These are phyloP conservation scores for Pseudonitzschia pungens DNA, from an alignment of 108 stramenopile genomes.

Conservation along the genomic window DNA sequence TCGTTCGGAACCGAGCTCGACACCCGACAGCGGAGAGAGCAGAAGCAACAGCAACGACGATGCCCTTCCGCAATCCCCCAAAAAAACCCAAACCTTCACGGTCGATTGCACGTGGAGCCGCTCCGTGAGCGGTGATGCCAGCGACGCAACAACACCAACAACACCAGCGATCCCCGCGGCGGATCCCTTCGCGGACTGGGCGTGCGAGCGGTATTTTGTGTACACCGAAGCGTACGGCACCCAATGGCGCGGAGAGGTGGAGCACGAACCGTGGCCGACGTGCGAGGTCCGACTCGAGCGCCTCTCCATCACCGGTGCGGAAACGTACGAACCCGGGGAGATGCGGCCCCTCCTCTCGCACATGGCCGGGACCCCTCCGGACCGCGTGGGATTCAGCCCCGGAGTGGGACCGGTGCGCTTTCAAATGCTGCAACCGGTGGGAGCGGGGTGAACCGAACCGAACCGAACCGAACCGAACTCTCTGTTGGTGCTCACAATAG, in stretches of 20 bases:
- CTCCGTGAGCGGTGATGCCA: background rate
- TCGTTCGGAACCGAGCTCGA: background rate
- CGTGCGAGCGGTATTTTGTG: conserved; percentile 10
- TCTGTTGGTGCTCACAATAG: too few species aligned
- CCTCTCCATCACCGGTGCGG: background rate
- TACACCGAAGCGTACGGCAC: background rate
- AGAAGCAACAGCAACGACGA: too few species aligned
- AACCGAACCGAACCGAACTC: too few species aligned
- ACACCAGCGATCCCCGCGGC: background rate
- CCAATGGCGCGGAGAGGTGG: conserved; percentile 1
- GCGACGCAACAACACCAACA: background rate
- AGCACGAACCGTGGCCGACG: conserved; percentile 17
- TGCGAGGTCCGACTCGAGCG: background rate
- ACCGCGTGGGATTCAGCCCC: conserved; percentile 2
- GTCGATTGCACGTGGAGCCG: conserved; percentile 13
- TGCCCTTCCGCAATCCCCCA: background rate
- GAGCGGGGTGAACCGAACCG: background rate
- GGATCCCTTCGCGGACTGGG: conserved; percentile 2
- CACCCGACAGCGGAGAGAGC: too few species aligned
- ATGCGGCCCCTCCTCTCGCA: conserved; percentile 9
- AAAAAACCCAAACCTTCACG: background rate
- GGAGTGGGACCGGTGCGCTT: conserved; percentile 14
- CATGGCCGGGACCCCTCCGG: conserved; percentile 1
- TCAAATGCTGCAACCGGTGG: conserved; percentile 4
- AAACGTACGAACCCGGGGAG: background rate